phyloP scores from a whole-genome alignment of 2,329 filamentous ascomycete species.

The Proliferodiscus dingleyae region DNA sequence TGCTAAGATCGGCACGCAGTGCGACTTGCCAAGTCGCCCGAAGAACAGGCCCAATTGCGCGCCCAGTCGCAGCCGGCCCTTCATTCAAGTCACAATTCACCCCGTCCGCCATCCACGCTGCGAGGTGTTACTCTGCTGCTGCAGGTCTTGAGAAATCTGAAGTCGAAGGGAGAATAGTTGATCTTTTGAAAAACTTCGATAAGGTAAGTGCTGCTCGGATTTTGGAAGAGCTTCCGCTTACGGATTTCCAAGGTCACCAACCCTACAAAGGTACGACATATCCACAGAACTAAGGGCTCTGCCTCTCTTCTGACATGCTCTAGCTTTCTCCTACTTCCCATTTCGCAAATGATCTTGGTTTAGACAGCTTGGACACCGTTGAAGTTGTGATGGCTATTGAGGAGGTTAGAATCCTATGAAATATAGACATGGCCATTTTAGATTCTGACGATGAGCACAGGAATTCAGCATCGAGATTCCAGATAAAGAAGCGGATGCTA shows the following conservation, averaged over 20 bases:
- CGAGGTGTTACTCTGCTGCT: constrained; percentile 82
- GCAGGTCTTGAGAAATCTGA: constrained; percentile 75
- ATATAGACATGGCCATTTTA: constrained; percentile 1
- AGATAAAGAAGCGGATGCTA: constrained; percentile 72
- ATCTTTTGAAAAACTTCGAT: constrained; percentile 92
- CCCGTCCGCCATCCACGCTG: constrained; percentile 60
- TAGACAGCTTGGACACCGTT: constrained; percentile 96
- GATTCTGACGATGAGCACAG: constrained; percentile 30
- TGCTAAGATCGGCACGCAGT: constrained; percentile 69
- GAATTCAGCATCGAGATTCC: constrained; percentile 75
- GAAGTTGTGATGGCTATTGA: constrained; percentile 99
- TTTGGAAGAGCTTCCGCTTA: constrained; percentile 17
- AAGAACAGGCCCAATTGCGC: constrained; percentile 49
- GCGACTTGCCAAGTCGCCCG: constrained; percentile 45
- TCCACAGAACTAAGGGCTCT: neutral
- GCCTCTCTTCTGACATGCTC: constrained; percentile 17
- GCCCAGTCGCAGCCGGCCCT: constrained; percentile 53
- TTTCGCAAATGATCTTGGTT: constrained; percentile 94
- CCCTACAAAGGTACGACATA: constrained; percentile 50
- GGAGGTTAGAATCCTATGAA: constrained; percentile 55
- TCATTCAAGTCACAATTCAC: constrained; percentile 60
- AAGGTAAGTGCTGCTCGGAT: constrained; percentile 58
- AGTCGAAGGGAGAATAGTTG: constrained; percentile 87
- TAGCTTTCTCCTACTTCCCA: constrained; percentile 81
- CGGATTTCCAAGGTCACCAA: constrained; percentile 57